Evolutionary conservation across 306 rosid species (phyloP), one percentile per base, ranked within the genome.

Genomic region (Oemleria cerasiformis): DNA sequence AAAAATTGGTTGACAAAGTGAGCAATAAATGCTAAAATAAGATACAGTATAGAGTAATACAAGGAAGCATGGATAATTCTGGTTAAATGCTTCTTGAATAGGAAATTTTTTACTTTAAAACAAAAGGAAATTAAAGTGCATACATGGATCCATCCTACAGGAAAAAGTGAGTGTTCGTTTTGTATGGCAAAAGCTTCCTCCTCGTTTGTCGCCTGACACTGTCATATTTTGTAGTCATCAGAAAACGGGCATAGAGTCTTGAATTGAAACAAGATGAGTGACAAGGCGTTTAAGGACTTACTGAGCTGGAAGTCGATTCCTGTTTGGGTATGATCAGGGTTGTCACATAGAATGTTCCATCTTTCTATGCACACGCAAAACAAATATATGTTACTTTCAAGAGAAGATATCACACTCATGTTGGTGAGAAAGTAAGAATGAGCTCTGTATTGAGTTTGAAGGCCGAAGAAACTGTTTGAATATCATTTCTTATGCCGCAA

Each of bases 131-230:
- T 30, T 30, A 45, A 45, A 11, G 14, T 12, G 50, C 39, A 39
- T 89, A 88, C 98, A 88, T 90, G 95, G 72, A 92, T 92, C 96
- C 98, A 90, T 83, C 96, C 98, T 16, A 86, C 86, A 38, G 95
- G 95, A 63, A 71, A 78, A 77, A 90, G 94, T 65, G 96, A 88
- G 72, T 76, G 69, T 48, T 92, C 92, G 55, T 79, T 86, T 63
- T 86, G 92, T 73, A 92, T 86, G 69, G 79, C 75, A 79, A 89
- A 92, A 71, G 85, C 74, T 80, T 92, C 98, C 81, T 89, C 94
- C 55, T 92, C 91, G 19, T 88, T 84, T 45, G 85, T 86, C 59
- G 94, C 96, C 75, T 78, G 93, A 76, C 96, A 92, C 96, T 92
- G 83, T 67, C 76, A 80, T 74, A 66, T 41, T 72, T 63, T 39